A percentile compares a stretch with the other conserved stretches of the same genome.
These are phyloP conservation scores for Melampsora americana DNA, from an alignment of 1,284 basidiomycete species.

Conservation along the genomic window DNA sequence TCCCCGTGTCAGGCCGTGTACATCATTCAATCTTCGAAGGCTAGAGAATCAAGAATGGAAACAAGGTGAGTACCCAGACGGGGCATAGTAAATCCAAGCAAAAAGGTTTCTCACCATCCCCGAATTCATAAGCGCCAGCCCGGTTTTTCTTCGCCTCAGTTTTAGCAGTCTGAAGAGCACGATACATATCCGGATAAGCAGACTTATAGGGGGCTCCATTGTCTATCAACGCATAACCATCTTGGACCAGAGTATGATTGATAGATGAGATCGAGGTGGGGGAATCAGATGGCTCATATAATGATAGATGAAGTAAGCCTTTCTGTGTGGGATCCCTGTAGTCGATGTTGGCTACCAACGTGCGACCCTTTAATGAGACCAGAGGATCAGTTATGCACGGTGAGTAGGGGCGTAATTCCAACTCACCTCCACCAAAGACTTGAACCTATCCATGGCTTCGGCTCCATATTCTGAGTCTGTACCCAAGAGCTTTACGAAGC, in stretches of 20 bases:
- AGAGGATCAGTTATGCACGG: background rate
- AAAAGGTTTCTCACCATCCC: slow-evolving; percentile 30
- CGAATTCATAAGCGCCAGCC: slow-evolving; percentile 44
- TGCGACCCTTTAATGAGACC: slow-evolving; percentile 62
- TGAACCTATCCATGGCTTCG: slow-evolving; percentile 82
- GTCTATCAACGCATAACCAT: slow-evolving; percentile 42
- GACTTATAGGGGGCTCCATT: slow-evolving; percentile 29
- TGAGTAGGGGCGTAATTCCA: no score
- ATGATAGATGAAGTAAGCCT: slow-evolving; percentile 70
- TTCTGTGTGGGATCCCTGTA: slow-evolving; percentile 65
- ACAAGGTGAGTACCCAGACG: no score
- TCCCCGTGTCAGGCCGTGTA: no score
- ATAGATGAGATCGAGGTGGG: slow-evolving; percentile 56
- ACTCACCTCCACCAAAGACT: slow-evolving; percentile 59
- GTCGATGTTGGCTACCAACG: slow-evolving; percentile 84
- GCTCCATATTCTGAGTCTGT: slow-evolving; percentile 75
- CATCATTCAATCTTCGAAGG: no score
- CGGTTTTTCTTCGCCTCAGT: slow-evolving; percentile 35
- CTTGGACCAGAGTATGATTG: slow-evolving; percentile 35
- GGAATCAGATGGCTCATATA: slow-evolving; percentile 78
- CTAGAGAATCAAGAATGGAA: no score
- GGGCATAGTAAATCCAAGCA: no score
- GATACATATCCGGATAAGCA: slow-evolving; percentile 39
- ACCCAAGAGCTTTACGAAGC: slow-evolving; percentile 77
- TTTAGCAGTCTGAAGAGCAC: slow-evolving; percentile 36